Evolutionary conservation across 495 filamentous ascomycete genomes (phyloP), one percentile per base, ranked within the genome.

Genomic region (Neurospora discreta): DNA sequence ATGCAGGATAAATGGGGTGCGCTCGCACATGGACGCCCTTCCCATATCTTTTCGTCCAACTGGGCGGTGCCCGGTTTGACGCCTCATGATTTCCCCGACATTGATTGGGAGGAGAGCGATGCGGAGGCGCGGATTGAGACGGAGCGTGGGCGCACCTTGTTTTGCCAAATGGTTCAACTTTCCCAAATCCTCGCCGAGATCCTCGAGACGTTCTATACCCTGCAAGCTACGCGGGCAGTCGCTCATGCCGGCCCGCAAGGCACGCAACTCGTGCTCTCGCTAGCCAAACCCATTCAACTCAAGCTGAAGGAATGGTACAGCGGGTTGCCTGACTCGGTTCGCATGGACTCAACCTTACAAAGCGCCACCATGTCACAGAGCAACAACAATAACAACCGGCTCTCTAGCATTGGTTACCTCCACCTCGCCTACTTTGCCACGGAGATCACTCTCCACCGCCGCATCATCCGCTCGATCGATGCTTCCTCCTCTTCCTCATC

Each of bases 1-100:
- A 92, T 93, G 89, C 91, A 96, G 77, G 94, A 97, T 77, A 97
- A 95, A 82, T 97, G 94, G 93, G 91, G 91, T 43, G 90, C 92
- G 36, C 82, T 97, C n/a, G 89, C 94, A 33, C 89, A 94, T 75
- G 93, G 94, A 30, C 89, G 93, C 10, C 94, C 94, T 3, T 93
- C 93, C 10, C 93, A 94, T 77, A 93, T 94, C 74, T 90, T 90
- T 71, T 82, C 86, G 43, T 87, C 90, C 43, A 93, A 97, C 79
- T 97, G 93, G 93, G 92, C 90, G 26, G 93, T 97, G 10, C 87
- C 88, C 72, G 81, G 86, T 18, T 82, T 95, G 46, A 86, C 84
- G 18, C 83, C 86, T 38, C 86, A 87, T 33, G 93, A 97, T 79
- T 95, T 95, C 75, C 85, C 90, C 9, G 91, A 93, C 74, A 84